phyloP scores from a whole-genome alignment of 768 basidiomycete genomes.

The Lactarius pseudohatsudake region DNA sequence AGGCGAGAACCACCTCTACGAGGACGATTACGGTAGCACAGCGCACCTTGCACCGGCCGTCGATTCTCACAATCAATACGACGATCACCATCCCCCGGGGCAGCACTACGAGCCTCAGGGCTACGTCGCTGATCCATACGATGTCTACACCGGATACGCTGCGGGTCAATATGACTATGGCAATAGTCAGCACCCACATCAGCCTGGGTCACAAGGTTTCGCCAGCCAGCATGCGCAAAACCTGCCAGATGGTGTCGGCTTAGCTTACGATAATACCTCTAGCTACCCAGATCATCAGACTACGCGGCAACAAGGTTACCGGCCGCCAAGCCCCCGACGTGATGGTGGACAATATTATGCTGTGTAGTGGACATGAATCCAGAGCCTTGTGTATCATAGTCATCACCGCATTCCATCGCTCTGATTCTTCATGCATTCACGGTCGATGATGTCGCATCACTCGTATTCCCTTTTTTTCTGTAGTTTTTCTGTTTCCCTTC shows the following conservation, averaged over 20 bases:
- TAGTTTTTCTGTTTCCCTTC: background rate
- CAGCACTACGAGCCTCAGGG: slow-evolving; percentile 13
- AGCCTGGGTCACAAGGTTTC: slow-evolving; percentile 5
- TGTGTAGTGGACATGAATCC: slow-evolving; percentile 10
- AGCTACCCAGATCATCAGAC: background rate
- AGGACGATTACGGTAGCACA: slow-evolving; percentile 70
- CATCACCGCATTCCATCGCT: slow-evolving; percentile 30
- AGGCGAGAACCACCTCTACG: slow-evolving; percentile 53
- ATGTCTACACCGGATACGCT: slow-evolving; percentile 42
- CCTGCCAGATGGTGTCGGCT: slow-evolving; percentile 4
- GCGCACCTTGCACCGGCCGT: slow-evolving; percentile 57
- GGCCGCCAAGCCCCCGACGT: background rate
- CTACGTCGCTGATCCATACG: slow-evolving; percentile 47
- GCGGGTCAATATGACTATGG: slow-evolving; percentile 10
- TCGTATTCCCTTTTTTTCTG: background rate
- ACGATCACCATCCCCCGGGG: slow-evolving; percentile 1
- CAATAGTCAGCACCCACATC: slow-evolving; percentile 10
- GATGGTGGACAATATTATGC: slow-evolving; percentile 13
- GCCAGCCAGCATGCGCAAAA: slow-evolving; percentile 10
- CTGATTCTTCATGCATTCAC: background rate
- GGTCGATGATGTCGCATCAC: background rate
- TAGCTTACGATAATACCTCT: slow-evolving; percentile 8
- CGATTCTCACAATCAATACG: slow-evolving; percentile 56
- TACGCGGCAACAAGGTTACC: background rate
- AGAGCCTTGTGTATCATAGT: slow-evolving; percentile 30